phyloP scores from a whole-genome alignment of 1,284 basidiomycete genomes.

The Coniferiporia weirii region DNA sequence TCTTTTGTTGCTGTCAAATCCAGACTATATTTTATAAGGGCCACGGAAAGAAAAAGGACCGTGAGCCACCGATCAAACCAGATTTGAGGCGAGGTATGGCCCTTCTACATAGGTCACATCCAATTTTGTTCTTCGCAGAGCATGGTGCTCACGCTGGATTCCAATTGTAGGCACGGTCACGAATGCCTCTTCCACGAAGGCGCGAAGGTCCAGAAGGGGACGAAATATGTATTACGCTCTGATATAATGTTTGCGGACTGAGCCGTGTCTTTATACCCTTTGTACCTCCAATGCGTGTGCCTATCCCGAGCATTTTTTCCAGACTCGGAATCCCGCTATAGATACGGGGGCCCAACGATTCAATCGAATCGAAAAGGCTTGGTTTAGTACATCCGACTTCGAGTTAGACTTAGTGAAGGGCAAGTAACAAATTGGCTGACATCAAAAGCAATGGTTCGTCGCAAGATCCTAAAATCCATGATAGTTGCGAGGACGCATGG shows the following conservation, averaged over 20 bases:
- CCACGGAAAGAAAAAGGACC: constrained; percentile 43
- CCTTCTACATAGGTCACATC: constrained; percentile 61
- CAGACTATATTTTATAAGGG: constrained; percentile 72
- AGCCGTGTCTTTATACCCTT: constrained; percentile 1
- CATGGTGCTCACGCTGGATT: neutral
- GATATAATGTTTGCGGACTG: constrained; percentile 66
- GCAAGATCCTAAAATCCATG: too few species aligned
- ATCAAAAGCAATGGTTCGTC: too few species aligned
- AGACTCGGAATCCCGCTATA: too few species aligned
- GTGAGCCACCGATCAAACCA: constrained; percentile 43
- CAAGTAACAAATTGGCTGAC: too few species aligned
- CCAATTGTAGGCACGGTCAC: constrained; percentile 62
- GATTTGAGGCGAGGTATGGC: constrained; percentile 63
- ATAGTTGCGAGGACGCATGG: too few species aligned
- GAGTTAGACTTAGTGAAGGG: too few species aligned
- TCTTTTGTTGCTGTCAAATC: neutral
- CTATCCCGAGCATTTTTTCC: neutral
- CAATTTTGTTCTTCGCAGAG: neutral
- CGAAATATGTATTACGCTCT: constrained; percentile 73
- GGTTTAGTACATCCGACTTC: too few species aligned
- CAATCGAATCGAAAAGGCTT: too few species aligned
- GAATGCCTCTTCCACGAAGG: constrained; percentile 80
- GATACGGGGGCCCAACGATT: too few species aligned
- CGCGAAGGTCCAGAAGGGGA: constrained; percentile 57
- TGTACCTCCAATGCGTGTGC: too few species aligned